A percentile compares a stretch with the other conserved stretches of the same genome.
These are phyloP conservation scores for Candida glucosophila DNA, from an alignment of 1,139 yeast species.

Conservation along the genomic window DNA sequence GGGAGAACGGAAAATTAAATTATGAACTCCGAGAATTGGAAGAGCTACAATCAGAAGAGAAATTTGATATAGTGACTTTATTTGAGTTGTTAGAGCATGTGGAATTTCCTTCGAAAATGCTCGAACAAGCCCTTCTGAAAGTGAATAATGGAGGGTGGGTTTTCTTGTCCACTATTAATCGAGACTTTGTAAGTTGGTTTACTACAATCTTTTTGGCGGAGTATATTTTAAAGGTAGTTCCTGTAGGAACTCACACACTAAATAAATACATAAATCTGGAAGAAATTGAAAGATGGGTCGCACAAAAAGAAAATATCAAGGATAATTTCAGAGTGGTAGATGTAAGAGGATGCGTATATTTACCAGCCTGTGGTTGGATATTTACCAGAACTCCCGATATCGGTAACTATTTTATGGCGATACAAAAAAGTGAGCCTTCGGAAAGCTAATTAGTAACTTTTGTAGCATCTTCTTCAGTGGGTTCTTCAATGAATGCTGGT, in stretches of 20 bases:
- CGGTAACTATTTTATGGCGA: constrained; percentile 89
- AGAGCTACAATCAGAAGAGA: constrained; percentile 34
- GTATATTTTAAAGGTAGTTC: constrained; percentile 69
- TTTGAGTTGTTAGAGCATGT: constrained; percentile 96
- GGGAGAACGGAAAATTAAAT: constrained; percentile 31
- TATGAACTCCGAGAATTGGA: constrained; percentile 61
- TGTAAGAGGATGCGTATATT: constrained; percentile 69
- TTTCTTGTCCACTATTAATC: constrained; percentile 83
- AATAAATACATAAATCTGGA: constrained; percentile 73
- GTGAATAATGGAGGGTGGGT: constrained; percentile 79
- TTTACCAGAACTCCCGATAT: constrained; percentile 48
- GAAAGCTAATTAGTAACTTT: constrained; percentile 37
- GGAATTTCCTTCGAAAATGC: constrained; percentile 67
- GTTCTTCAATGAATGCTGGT: constrained; percentile 78
- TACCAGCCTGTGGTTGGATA: constrained; percentile 84
- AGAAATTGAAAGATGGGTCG: constrained; percentile 66
- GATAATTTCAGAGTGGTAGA: constrained; percentile 51
- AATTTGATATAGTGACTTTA: constrained; percentile 74
- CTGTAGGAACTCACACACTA: constrained; percentile 84
- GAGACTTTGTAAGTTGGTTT: constrained; percentile 84
- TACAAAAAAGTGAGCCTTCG: constrained; percentile 40
- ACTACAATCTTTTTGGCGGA: constrained; percentile 93
- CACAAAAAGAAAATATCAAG: constrained; percentile 18
- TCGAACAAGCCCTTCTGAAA: constrained; percentile 56
- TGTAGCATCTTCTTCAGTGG: constrained; percentile 36